Percentiles rank a stretch among this genome's conserved stretches.
phyloP scores from a whole-genome alignment of 1,284 basidiomycete species.

The Mycena citricolor region DNA sequence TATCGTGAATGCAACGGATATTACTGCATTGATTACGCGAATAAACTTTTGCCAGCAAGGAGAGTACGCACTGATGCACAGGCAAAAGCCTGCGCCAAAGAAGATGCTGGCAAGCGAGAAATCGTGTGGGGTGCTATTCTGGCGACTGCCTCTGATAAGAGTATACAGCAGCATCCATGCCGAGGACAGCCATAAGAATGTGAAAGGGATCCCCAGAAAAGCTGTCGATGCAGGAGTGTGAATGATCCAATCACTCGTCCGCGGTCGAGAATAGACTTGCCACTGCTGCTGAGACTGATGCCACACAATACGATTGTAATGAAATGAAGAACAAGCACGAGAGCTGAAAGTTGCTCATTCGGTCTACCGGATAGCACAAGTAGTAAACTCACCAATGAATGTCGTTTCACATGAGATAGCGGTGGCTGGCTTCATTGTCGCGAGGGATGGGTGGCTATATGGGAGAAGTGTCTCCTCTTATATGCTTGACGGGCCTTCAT shows the following conservation, averaged over 20 bases:
- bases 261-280: not conserved
- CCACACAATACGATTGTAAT: slow-evolving; percentile 7
- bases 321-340: not conserved
- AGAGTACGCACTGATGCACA: slow-evolving; percentile 4
- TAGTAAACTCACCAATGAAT: slow-evolving; percentile 1
- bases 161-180: not conserved
- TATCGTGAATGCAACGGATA: slow-evolving; percentile 2
- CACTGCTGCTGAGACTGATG: slow-evolving; percentile 1
- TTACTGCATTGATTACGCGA: slow-evolving; percentile 2
- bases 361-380: not conserved
- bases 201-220: slow-evolving; percentile 10
- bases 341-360: slow-evolving; percentile 1
- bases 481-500: no score
- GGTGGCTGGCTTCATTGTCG: no score
- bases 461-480: no score
- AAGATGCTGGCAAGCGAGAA: not conserved
- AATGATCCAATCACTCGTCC: not conserved
- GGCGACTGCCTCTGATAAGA: slow-evolving; percentile 7
- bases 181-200: slow-evolving; percentile 10
- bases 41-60: not conserved
- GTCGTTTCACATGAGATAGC: slow-evolving; percentile 11
- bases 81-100: slow-evolving; percentile 1
- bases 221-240: not conserved
- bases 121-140: not conserved
- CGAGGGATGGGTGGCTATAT: no score